Evolutionary conservation across 371 early-diverging fungal genomes (phyloP).

Genomic region (Enterospora canceri): DNA sequence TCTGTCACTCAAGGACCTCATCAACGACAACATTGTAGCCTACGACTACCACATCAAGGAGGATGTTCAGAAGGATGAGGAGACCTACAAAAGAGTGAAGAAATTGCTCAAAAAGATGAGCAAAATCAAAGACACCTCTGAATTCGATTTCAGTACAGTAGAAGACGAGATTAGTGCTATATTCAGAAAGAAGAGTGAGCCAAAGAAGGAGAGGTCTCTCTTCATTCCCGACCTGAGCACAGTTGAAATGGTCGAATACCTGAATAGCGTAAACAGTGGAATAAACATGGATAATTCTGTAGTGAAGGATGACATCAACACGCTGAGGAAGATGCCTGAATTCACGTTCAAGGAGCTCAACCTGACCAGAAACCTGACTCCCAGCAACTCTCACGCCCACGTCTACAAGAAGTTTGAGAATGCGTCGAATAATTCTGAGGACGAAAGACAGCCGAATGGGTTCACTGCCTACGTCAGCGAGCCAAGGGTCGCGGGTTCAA

Average conservation of each 20-base stretch:
- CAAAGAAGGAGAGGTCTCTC: not conserved
- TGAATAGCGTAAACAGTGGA: not conserved
- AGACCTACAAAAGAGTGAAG: not conserved
- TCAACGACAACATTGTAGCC: not conserved
- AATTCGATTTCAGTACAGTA: not conserved
- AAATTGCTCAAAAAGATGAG: not conserved
- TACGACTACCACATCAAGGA: not conserved
- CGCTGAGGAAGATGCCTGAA: slow-evolving; percentile 1
- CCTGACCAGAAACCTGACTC: not conserved
- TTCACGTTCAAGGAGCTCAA: not conserved
- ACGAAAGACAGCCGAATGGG: not conserved
- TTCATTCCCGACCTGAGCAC: not conserved
- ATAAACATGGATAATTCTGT: not conserved
- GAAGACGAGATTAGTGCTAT: not conserved
- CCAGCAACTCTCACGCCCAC: not conserved
- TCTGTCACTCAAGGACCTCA: not conserved
- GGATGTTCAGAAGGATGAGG: not conserved
- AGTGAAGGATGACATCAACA: not conserved
- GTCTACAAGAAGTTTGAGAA: not conserved
- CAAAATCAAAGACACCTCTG: not conserved
- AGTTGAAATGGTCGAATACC: not conserved
- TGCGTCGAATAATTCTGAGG: not conserved
- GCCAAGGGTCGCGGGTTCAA: not conserved
- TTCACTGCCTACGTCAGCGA: not conserved
- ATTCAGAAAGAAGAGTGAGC: not conserved